Conservation (phyloP, 1,139 yeast genomes). For the Yamadazyma mexicana region DNA sequence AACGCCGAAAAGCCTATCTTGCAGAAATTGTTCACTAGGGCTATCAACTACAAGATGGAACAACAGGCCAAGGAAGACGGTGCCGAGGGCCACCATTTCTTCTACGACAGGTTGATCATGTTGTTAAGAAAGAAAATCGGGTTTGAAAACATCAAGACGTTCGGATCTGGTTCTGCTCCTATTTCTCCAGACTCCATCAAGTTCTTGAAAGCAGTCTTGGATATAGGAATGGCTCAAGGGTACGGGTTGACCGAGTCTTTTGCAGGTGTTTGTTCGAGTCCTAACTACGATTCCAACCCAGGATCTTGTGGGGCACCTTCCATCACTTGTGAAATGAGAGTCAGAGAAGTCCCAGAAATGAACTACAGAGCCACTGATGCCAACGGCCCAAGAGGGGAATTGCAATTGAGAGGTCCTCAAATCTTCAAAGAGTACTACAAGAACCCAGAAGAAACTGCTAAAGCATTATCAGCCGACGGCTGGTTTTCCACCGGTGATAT, state of each 20-base stretch:
- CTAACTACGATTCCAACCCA: slow-evolving; percentile 43
- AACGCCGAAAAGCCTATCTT: slow-evolving; percentile 35
- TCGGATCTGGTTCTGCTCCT: slow-evolving; percentile 75
- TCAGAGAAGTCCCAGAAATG: slow-evolving; percentile 69
- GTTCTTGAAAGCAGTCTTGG: slow-evolving; percentile 63
- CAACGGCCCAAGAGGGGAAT: slow-evolving; percentile 54
- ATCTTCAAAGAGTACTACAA: slow-evolving; percentile 61
- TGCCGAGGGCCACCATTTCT: slow-evolving; percentile 26
- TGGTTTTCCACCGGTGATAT: slow-evolving; percentile 83
- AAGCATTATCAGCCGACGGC: slow-evolving; percentile 34
- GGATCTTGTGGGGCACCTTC: slow-evolving; percentile 68
- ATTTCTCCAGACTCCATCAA: slow-evolving; percentile 58
- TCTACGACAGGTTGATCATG: slow-evolving; percentile 51
- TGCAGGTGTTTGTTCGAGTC: slow-evolving; percentile 57
- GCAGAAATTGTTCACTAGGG: slow-evolving; percentile 26
- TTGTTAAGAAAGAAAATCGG: slow-evolving; percentile 60
- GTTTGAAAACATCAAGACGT: slow-evolving; percentile 44
- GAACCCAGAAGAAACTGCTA: slow-evolving; percentile 39
- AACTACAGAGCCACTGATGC: slow-evolving; percentile 49
- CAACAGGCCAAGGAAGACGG: slow-evolving; percentile 32
- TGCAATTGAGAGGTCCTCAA: slow-evolving; percentile 68
- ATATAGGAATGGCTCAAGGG: slow-evolving; percentile 64
- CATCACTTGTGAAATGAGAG: slow-evolving; percentile 54
- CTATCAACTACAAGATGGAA: slow-evolving; percentile 31
- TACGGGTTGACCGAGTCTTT: slow-evolving; percentile 78